Evolutionary conservation across 352 stramenopile genomes (phyloP), one percentile per base, ranked within the genome.

Genomic region (Globisporangium apiculatum): DNA sequence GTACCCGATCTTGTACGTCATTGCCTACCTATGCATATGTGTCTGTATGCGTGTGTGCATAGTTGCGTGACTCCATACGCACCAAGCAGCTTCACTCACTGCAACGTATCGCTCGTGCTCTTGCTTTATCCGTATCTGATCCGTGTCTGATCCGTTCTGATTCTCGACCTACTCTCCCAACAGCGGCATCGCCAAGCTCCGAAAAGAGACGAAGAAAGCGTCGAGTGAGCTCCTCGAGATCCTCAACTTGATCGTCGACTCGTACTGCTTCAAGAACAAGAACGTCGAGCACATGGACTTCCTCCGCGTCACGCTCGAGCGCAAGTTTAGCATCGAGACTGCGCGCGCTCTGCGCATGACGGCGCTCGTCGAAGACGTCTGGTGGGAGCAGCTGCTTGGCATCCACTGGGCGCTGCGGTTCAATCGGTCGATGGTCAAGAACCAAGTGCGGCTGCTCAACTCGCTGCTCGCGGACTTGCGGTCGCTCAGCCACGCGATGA

Each of bases 251-350:
- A 76, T 92, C 55, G 69, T 92, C 5, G 83, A 92, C 60, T 86
- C 80, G 45, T 92, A 92, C 69, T 92, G 83, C 59, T 92, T 92
- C 69, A 88, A 89, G 67, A 89, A 88, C 72, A 92, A 91, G 67
- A 89, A 90, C 55, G 50, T 74, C 12, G 69, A 81, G 24, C 60
- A 76, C 53, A 77, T 84, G 72, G 69, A 84, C 35, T 77, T 84
- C 41, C 53, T 84, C 18, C 65, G 61, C 14, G 38, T 75, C 11
- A 79, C 69, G 43, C 59, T 84, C 12, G 43, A 68, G 5, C 69
- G 66, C 48, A 79, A 81, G 57, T 81, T 84, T 42, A 65, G 71
- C 38, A 57, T 48, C 7, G 62, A 60, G 4, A n/a, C 47, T 1
- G 67, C 58, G 18, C 67, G 73, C 45, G 56, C 69, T 24, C 55